A percentile compares a stretch with the other conserved stretches of the same genome.
These are phyloP conservation scores for Albizia julibrissin DNA, from an alignment of 306 rosid species.

Conservation along the genomic window DNA sequence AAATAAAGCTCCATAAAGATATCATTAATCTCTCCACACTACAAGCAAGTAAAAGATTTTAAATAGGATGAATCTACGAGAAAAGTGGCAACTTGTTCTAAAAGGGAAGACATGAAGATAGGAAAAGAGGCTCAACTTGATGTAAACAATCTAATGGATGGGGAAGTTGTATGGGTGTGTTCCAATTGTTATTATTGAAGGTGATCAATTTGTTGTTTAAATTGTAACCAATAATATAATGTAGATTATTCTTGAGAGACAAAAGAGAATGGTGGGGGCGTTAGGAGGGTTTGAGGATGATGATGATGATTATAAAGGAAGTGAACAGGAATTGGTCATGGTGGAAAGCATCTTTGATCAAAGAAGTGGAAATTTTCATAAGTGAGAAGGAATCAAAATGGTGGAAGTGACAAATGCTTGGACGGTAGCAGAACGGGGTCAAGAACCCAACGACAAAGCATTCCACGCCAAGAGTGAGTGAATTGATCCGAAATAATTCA, in stretches of 20 bases:
- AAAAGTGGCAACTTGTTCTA: constrained; percentile 28
- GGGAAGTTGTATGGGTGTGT: neutral
- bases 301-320: constrained; percentile 32
- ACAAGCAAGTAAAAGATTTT: neutral
- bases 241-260: neutral
- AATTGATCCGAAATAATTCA: neutral
- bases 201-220: neutral
- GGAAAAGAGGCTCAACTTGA: constrained; percentile 25
- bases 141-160: neutral
- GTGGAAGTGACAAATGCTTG: neutral
- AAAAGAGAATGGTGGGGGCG: neutral
- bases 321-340: constrained; percentile 10
- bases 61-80: neutral
- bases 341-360: neutral
- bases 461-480: neutral
- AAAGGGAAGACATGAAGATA: constrained; percentile 17
- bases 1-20: neutral
- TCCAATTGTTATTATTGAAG: neutral
- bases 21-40: neutral
- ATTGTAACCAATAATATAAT: neutral
- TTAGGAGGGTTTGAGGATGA: constrained; percentile 6
- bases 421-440: neutral
- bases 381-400: neutral
- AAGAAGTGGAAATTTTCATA: neutral
- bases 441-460: neutral